phyloP scores from a whole-genome alignment of 495 filamentous ascomycete genomes.

The Annulohypoxylon bovei region DNA sequence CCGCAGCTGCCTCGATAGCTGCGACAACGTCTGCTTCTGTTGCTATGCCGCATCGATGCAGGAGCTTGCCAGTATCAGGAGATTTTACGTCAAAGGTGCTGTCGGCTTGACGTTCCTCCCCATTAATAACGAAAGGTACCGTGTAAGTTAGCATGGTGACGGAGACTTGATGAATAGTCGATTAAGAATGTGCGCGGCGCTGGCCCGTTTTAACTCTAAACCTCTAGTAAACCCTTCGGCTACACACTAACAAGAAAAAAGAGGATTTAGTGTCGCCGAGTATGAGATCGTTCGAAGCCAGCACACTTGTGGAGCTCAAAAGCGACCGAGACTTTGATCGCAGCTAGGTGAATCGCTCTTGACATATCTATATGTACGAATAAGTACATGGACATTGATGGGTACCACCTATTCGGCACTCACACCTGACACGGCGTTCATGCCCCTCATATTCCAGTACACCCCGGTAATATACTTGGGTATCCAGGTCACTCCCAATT shows the following conservation, averaged over 20 bases:
- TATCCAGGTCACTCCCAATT: background rate
- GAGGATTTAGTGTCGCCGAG: slow-evolving; percentile 4
- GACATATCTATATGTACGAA: background rate
- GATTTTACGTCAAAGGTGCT: slow-evolving; percentile 73
- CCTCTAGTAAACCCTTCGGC: slow-evolving; percentile 8
- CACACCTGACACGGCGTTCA: slow-evolving; percentile 21
- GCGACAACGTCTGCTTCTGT: slow-evolving; percentile 67
- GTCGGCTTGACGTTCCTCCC: slow-evolving; percentile 68
- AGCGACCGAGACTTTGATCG: background rate
- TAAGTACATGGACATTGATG: background rate
- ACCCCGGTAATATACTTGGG: slow-evolving; percentile 21
- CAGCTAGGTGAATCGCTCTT: background rate
- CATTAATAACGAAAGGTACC: slow-evolving; percentile 78
- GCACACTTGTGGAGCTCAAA: slow-evolving; percentile 7
- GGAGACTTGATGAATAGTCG: slow-evolving; percentile 13
- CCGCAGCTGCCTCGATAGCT: slow-evolving; percentile 71
- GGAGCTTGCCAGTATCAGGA: slow-evolving; percentile 68
- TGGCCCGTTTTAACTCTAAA: slow-evolving; percentile 17
- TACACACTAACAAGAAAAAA: slow-evolving; percentile 13
- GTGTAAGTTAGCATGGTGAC: slow-evolving; percentile 45
- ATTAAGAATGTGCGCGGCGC: slow-evolving; percentile 5
- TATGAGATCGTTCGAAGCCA: slow-evolving; percentile 7
- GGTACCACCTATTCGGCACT: background rate
- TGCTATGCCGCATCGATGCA: slow-evolving; percentile 71
- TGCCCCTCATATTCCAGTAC: slow-evolving; percentile 32